Base-by-base conservation (phyloP, 768 basidiomycete genomes). In the Russula olivacea region DNA sequence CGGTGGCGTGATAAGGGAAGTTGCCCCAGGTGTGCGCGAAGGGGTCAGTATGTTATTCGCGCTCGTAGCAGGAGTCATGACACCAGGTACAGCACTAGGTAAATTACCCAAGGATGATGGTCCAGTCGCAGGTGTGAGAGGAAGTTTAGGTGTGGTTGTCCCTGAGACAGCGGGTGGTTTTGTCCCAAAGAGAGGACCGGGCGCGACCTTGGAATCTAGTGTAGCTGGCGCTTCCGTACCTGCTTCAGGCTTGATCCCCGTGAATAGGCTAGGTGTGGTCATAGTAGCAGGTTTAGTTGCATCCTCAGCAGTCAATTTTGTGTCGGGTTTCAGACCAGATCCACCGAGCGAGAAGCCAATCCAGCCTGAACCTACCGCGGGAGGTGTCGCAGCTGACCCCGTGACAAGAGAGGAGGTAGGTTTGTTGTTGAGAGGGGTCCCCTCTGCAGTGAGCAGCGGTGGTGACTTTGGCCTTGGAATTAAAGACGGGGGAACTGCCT, bases 381-480 rank as follows among this genome's bases (percentile, higher is more conserved):
- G 19, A n/a, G 45, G 15, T n/a, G 25, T 21, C 4, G 25, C 8
- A 2, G 45, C 34, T 5, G 14, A 17, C 12, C 28, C 15, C 1
- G 41, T 32, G 3, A 50, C 21, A 19, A 28, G 17, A 21, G 51
- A 38, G 32, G 58, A 40, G 19, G 61, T 41, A 15, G 55, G 47
- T 30, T 43, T 38, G 15, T 21, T 36, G 40, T 41, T 40, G 9
- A 43, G n/a, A 3, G 53, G 15, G 12, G 15, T 17, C 2, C 34
- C 55, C 38, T 66, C 60, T 4, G 57, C 21, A 7, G 51, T 28
- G 28, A 56, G 40, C 38, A 36, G 41, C 8, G 67, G 67, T 8
- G 85, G 81, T 0, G 82, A 84, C 70, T 76, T 79, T 0, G 83
- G 79, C 55, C 78, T 72, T 45, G 71, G 51, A n/a, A 65, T 64